phyloP scores from a whole-genome alignment of 2,329 filamentous ascomycete genomes.

The Botrytis elliptica region DNA sequence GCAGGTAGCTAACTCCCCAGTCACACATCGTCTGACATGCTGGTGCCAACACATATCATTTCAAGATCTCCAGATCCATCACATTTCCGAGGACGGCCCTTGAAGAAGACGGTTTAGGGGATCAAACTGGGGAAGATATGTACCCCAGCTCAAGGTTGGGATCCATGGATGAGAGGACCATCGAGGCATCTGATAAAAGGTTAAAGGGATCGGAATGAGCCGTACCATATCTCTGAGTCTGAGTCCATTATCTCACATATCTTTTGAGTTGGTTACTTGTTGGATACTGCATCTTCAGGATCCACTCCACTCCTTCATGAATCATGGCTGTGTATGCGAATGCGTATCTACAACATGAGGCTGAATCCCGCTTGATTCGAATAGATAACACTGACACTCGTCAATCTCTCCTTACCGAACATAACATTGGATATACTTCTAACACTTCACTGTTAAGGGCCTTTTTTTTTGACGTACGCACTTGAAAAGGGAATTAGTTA shows the following conservation, averaged over 20 bases:
- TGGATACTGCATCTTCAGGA: neutral
- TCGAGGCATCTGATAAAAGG: neutral
- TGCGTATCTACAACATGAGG: neutral
- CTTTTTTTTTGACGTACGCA: neutral
- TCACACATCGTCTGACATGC: neutral
- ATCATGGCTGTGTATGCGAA: neutral
- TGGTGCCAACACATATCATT: neutral
- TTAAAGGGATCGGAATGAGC: neutral
- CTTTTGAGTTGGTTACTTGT: neutral
- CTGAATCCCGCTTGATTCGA: neutral
- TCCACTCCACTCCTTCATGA: neutral
- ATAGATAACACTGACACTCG: neutral
- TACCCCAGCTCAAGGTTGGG: slow-evolving; percentile 1
- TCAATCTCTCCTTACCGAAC: neutral
- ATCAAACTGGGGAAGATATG: neutral
- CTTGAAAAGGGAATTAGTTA: neutral
- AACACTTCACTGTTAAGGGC: neutral
- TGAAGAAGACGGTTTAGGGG: neutral
- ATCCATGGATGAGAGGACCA: neutral
- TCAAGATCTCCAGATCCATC: neutral
- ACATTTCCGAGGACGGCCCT: neutral
- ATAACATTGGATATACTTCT: neutral
- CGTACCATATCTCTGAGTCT: neutral
- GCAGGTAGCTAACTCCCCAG: neutral
- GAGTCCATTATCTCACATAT: neutral